These are phyloP conservation scores for Fusarium torulosum DNA, from an alignment of 2,329 filamentous ascomycete genomes.

Conservation along the genomic window DNA sequence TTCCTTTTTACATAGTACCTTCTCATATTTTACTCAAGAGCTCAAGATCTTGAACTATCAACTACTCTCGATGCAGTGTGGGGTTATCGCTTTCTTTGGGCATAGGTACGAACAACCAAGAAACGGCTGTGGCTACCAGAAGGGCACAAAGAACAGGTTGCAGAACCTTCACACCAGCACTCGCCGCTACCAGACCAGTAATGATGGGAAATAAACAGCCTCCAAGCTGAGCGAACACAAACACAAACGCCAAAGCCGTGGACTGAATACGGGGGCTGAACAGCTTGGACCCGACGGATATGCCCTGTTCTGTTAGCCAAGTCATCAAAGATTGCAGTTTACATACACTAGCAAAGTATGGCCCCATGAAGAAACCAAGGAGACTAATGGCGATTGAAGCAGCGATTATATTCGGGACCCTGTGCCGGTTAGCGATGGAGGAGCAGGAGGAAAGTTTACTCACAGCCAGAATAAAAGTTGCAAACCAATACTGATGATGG, in stretches of 20 bases:
- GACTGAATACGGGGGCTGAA: slow-evolving; percentile 57
- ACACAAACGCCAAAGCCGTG: slow-evolving; percentile 62
- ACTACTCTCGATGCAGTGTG: slow-evolving; percentile 53
- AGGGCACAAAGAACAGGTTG: slow-evolving; percentile 66
- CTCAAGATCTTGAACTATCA: too few species aligned
- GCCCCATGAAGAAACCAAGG: slow-evolving; percentile 69
- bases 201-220: slow-evolving; percentile 67
- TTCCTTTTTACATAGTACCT: too few species aligned
- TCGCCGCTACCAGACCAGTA: slow-evolving; percentile 64
- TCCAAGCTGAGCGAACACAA: slow-evolving; percentile 68
- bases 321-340: rapidly evolving
- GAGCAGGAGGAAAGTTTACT: slow-evolving; percentile 17
- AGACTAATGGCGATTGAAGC: slow-evolving; percentile 67
- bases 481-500: slow-evolving; percentile 62
- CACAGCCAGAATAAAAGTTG: slow-evolving; percentile 72
- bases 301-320: slow-evolving; percentile 55
- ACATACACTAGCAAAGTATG: slow-evolving; percentile 68
- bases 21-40: too few species aligned
- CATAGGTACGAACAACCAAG: slow-evolving; percentile 60
- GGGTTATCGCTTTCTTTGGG: slow-evolving; percentile 51
- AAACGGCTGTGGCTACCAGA: slow-evolving; percentile 59
- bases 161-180: slow-evolving; percentile 60
- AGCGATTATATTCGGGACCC: slow-evolving; percentile 59
- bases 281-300: slow-evolving; percentile 65
- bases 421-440: slow-evolving; percentile 28